phyloP scores from a whole-genome alignment of 805 yeast genomes.

The Suhomyces tanzawaensis region DNA sequence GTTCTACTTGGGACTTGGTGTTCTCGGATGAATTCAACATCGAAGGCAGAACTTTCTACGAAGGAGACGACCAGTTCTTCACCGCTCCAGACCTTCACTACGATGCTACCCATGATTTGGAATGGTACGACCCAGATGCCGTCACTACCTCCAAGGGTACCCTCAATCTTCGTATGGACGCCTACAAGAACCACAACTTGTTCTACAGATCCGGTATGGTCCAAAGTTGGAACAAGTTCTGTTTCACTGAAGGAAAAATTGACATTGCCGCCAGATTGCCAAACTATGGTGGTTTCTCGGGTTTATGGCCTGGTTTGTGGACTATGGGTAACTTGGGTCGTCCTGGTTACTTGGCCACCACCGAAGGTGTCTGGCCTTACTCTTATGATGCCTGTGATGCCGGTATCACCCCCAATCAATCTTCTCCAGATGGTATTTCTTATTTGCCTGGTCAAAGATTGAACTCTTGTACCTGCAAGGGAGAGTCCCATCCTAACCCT shows the following conservation, averaged over 20 bases:
- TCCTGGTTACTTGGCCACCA: constrained; percentile 82
- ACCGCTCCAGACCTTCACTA: constrained; percentile 40
- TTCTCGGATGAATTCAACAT: constrained; percentile 44
- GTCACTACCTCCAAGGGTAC: constrained; percentile 41
- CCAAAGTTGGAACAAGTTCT: constrained; percentile 88
- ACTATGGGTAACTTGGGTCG: constrained; percentile 90
- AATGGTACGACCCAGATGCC: constrained; percentile 46
- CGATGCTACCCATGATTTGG: constrained; percentile 43
- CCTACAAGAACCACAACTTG: constrained; percentile 58
- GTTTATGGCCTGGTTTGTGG: constrained; percentile 98
- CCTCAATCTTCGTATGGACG: constrained; percentile 35
- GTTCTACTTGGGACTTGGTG: constrained; percentile 35
- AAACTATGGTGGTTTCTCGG: constrained; percentile 71
- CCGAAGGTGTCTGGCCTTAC: constrained; percentile 96
- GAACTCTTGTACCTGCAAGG: constrained; percentile 73
- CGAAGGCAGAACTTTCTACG: constrained; percentile 44
- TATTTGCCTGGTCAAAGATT: constrained; percentile 83
- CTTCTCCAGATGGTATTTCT: constrained; percentile 84
- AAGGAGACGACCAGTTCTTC: constrained; percentile 45
- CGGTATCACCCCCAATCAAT: constrained; percentile 92
- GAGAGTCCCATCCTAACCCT: constrained; percentile 81
- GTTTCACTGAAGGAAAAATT: constrained; percentile 80
- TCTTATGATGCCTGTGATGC: constrained; percentile 85
- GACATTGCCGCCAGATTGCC: constrained; percentile 80
- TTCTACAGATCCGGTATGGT: constrained; percentile 88